A percentile compares a stretch with the other conserved stretches of the same genome.
Conservation (phyloP, 2,329 filamentous ascomycete genomes). For the Fusarium bulbicola region DNA sequence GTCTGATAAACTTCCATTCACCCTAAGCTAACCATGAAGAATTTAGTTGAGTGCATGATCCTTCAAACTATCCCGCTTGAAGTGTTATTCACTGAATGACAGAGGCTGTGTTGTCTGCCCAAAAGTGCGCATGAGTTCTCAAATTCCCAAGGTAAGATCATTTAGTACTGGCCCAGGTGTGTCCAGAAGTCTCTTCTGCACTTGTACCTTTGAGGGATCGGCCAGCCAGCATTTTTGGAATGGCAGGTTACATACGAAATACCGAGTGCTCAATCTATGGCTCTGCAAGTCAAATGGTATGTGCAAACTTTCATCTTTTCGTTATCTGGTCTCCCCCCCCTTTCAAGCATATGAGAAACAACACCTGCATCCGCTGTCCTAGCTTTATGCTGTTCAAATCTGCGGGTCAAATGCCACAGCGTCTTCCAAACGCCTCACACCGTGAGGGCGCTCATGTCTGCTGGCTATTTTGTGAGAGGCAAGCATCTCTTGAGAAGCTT, state of each 20-base stretch:
- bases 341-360: not conserved
- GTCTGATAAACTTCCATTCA: not conserved
- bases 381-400: not conserved
- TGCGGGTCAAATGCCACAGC: not conserved
- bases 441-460: not conserved
- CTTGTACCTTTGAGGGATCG: not conserved
- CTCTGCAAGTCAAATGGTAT: constrained; percentile 9
- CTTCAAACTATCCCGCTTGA: not conserved
- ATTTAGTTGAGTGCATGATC: constrained; percentile 12
- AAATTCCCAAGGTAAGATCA: constrained; percentile 45
- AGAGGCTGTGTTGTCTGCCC: constrained; percentile 14
- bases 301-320: constrained; percentile 8
- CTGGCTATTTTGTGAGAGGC: constrained; percentile 1
- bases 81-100: constrained; percentile 22
- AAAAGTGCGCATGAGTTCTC: constrained; percentile 45
- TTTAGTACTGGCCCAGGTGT: not conserved
- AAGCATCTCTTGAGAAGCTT: constrained; percentile 7
- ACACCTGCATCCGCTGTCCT: not conserved
- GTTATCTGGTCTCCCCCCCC: not conserved
- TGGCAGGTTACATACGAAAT: not conserved
- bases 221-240: not conserved
- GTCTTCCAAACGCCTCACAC: not conserved
- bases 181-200: not conserved
- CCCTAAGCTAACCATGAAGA: not conserved
- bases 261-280: not conserved